phyloP scores from a whole-genome alignment of 1,284 basidiomycete species.

The Boletellus sp. region DNA sequence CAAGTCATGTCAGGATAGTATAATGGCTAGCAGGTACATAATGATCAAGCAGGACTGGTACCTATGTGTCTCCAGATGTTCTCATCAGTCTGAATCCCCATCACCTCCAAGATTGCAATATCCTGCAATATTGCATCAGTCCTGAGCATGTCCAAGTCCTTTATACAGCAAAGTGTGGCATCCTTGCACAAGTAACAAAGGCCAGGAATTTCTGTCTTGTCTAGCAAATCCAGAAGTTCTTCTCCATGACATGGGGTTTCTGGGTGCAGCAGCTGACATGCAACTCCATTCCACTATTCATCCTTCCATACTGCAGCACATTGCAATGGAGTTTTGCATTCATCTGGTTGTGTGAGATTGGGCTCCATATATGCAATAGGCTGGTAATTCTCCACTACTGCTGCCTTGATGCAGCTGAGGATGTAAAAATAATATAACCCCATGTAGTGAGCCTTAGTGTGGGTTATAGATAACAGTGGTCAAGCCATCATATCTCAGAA shows the following conservation, averaged over 20 bases:
- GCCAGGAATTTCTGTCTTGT: not conserved
- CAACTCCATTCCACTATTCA: constrained; percentile 8
- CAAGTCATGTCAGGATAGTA: no score
- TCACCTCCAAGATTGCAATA: not conserved
- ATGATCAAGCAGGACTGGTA: no score
- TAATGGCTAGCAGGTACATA: no score
- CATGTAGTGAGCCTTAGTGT: not conserved
- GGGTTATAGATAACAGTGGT: constrained; percentile 1
- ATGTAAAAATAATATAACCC: constrained; percentile 3
- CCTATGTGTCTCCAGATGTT: no score
- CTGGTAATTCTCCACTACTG: not conserved
- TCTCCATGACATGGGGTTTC: not conserved
- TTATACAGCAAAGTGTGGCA: not conserved
- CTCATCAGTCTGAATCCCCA: constrained; percentile 1
- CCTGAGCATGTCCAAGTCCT: not conserved
- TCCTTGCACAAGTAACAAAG: not conserved
- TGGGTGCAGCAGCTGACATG: constrained; percentile 3
- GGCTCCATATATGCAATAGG: constrained; percentile 5
- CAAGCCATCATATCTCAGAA: constrained; percentile 2
- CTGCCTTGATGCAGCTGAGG: not conserved
- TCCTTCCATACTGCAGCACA: not conserved
- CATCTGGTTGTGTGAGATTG: not conserved
- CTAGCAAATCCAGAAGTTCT: not conserved
- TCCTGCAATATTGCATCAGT: not conserved
- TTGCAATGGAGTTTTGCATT: not conserved